A percentile compares a stretch with the other conserved stretches of the same genome.
Evolutionary conservation across 768 basidiomycete genomes (phyloP).

Genomic region (Kwoniella shandongensis): DNA sequence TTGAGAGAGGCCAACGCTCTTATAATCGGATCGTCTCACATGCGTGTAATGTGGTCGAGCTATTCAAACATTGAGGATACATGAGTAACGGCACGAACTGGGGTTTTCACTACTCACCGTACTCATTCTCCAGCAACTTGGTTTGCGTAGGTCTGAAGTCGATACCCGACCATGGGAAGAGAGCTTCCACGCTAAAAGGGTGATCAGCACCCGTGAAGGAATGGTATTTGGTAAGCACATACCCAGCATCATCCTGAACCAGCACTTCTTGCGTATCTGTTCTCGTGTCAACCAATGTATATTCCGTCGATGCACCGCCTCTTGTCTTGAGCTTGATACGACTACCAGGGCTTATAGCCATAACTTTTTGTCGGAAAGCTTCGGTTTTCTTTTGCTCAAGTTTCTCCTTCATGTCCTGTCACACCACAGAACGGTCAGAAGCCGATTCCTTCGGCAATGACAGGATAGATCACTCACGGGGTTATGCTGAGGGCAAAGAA

Average conservation of each 20-base stretch:
- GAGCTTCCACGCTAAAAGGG: neutral
- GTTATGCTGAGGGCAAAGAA: conserved; percentile 84
- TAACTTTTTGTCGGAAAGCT: conserved; percentile 68
- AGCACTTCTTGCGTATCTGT: conserved; percentile 13
- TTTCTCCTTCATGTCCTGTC: conserved; percentile 69
- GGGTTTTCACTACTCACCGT: conserved; percentile 28
- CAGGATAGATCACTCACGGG: conserved; percentile 62
- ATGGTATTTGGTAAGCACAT: neutral
- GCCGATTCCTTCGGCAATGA: neutral
- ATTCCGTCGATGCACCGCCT: conserved; percentile 12
- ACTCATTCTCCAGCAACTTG: conserved; percentile 38
- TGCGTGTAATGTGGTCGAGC: neutral
- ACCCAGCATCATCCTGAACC: conserved; percentile 25
- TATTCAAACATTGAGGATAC: neutral
- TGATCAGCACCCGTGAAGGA: neutral
- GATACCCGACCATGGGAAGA: conserved; percentile 22
- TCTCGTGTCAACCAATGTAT: neutral
- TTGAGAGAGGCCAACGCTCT: neutral
- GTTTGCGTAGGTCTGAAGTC: conserved; percentile 31
- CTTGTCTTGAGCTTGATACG: conserved; percentile 76
- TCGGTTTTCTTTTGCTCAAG: conserved; percentile 75
- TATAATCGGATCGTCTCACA: neutral
- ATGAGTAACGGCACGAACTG: too few species aligned
- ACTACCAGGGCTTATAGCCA: conserved; percentile 68
- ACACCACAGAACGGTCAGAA: neutral